Evolutionary conservation across 2,329 filamentous ascomycete species (phyloP), one percentile per base, ranked within the genome.

Genomic region (Aspergillus novofumigatus): DNA sequence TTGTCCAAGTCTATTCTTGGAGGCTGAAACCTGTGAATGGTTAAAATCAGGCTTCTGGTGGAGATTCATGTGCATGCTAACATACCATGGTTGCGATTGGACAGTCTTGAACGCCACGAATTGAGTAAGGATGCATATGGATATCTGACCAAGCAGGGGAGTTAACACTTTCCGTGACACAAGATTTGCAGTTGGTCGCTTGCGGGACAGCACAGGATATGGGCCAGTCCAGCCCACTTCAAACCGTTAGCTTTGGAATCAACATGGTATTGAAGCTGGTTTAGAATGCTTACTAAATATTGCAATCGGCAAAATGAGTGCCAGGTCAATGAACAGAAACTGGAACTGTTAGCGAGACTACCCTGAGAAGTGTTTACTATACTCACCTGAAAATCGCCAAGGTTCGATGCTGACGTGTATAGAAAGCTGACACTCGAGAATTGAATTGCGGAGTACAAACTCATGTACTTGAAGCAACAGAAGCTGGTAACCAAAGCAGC

Each of bases 381-480:
- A 62, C 66, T 61, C 70, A 86, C 83, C 75, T 97, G 94, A 70
- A 99, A 97, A 73, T 99, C 94, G 51, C 94, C 95, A 5, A 99
- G 80, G 70, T 99, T 99, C 8, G 91, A 96, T 10, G 90, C 95
- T 7, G 87, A 92, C 6, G 92, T 90, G 74, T 99, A 99, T 17
- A 99, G 82, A 71, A 99, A 97, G 81, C 90, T 96, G 69, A 99
- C 95, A 0, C 91, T 91, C 7, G 91, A 96, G 78, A 99, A 99
- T 74, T 99, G 94, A 63, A 99, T 99, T n/a, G 94, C 93, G 2
- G 92, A 97, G 79, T 99, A 99, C 63, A 99, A 77, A 67, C 90
- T 95, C 95, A 99, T 99, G 77, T 96, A 99, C 79, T 97, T 99
- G 83, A 99, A 99, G 78, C 94, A 99, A 78, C 91, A 95, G 78